Conservation (phyloP, 768 basidiomycete genomes). For the Collybia nuda region DNA sequence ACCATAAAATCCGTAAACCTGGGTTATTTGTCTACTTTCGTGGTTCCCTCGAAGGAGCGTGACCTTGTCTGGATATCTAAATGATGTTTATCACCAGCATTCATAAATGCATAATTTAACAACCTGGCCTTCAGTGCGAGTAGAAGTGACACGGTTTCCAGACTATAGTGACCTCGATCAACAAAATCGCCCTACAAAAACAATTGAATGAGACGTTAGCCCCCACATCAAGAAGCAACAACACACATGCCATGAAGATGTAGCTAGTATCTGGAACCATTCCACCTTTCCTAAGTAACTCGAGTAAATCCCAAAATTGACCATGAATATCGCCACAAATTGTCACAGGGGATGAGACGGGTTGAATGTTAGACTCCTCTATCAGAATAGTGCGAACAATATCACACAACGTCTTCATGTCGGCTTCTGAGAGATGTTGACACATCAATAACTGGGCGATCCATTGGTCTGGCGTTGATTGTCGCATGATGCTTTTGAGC, state of each 20-base stretch:
- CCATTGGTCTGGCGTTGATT: constrained; percentile 68
- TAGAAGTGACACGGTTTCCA: constrained; percentile 91
- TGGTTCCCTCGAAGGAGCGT: constrained; percentile 94
- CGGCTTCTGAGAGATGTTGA: constrained; percentile 83
- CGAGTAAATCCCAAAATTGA: constrained; percentile 96
- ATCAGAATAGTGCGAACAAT: constrained; percentile 86
- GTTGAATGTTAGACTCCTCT: constrained; percentile 98
- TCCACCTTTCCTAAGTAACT: constrained; percentile 85
- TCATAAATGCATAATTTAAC: neutral
- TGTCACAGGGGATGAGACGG: constrained; percentile 92
- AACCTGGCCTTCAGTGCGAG: constrained; percentile 85
- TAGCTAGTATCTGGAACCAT: constrained; percentile 87
- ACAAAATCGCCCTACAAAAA: constrained; percentile 90
- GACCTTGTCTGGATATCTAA: constrained; percentile 89
- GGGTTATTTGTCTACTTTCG: constrained; percentile 96
- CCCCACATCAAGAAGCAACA: constrained; percentile 28
- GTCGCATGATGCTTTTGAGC: constrained; percentile 16
- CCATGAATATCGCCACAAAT: constrained; percentile 97
- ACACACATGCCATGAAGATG: constrained; percentile 90
- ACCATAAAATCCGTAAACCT: constrained; percentile 99
- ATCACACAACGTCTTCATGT: constrained; percentile 93
- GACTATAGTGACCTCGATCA: constrained; percentile 92
- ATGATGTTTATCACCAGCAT: constrained; percentile 6
- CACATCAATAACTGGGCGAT: constrained; percentile 86
- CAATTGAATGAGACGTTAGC: constrained; percentile 16